Evolutionary conservation across 2,329 filamentous ascomycete genomes (phyloP).

Genomic region (Beauveria sp.): DNA sequence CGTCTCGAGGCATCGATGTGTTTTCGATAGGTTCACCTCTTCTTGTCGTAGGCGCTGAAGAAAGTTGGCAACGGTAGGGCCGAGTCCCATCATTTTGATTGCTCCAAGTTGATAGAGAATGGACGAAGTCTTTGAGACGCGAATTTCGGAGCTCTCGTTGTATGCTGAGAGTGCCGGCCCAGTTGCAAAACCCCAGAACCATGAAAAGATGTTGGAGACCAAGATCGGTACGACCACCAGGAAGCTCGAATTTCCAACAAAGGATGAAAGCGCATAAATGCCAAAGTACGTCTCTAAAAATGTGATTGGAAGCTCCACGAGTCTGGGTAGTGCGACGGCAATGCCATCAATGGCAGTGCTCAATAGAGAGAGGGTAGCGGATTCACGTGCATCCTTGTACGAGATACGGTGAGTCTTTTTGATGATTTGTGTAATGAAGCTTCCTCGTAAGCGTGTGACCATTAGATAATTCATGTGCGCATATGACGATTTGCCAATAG

Average conservation of each 20-base stretch:
- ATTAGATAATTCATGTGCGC: constrained; percentile 16
- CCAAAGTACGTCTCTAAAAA: background rate
- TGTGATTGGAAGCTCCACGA: background rate
- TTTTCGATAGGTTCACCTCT: background rate
- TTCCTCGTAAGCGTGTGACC: constrained; percentile 25
- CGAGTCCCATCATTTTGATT: constrained; percentile 10
- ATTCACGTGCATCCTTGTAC: constrained; percentile 22
- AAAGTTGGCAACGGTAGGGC: background rate
- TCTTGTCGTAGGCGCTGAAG: background rate
- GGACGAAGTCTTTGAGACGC: background rate
- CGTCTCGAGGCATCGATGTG: background rate
- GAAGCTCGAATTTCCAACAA: background rate
- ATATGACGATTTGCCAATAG: background rate
- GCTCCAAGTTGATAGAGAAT: background rate
- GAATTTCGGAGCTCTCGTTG: background rate
- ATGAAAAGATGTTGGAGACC: constrained; percentile 1
- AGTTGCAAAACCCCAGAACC: background rate
- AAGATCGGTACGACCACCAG: background rate
- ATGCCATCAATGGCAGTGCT: constrained; percentile 7
- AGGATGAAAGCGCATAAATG: background rate
- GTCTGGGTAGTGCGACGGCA: background rate
- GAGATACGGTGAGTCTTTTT: constrained; percentile 31
- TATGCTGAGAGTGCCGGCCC: background rate
- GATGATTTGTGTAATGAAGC: constrained; percentile 37
- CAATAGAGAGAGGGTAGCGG: background rate